phyloP scores from a whole-genome alignment of 2,329 filamentous ascomycete species.

The Ascochyta koolunga region DNA sequence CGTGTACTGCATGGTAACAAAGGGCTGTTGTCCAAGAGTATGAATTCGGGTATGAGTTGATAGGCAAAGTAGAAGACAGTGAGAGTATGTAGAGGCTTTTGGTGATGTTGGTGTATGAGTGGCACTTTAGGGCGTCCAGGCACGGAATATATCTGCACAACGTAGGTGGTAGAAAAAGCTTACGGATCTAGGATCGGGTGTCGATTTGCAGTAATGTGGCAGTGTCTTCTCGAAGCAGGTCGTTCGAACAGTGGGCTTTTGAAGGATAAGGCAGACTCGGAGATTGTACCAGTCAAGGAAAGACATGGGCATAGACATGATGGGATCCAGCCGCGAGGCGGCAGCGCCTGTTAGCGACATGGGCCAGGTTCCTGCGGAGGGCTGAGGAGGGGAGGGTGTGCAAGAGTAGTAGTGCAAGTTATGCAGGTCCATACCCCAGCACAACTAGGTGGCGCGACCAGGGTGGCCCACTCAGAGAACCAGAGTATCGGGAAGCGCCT shows the following conservation, averaged over 20 bases:
- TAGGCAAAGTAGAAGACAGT: slow-evolving; percentile 11
- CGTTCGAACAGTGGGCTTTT: slow-evolving; percentile 40
- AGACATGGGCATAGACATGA: slow-evolving; percentile 26
- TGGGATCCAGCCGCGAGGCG: slow-evolving; percentile 40
- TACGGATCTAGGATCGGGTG: slow-evolving; percentile 29
- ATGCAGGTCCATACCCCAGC: slow-evolving; percentile 22
- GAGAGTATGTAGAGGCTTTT: slow-evolving; percentile 10
- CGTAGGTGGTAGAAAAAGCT: slow-evolving; percentile 29
- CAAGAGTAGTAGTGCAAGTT: slow-evolving; percentile 23
- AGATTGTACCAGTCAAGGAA: slow-evolving; percentile 40
- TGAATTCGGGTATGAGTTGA: slow-evolving; percentile 7
- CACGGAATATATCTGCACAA: slow-evolving; percentile 39
- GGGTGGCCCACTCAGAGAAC: slow-evolving; percentile 24
- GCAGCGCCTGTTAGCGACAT: slow-evolving; percentile 46
- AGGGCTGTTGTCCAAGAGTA: slow-evolving; percentile 12
- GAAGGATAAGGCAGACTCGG: slow-evolving; percentile 47
- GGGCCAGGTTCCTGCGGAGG: slow-evolving; percentile 37
- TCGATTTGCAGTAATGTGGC: slow-evolving; percentile 41
- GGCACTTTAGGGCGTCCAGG: slow-evolving; percentile 34
- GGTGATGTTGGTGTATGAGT: slow-evolving; percentile 20
- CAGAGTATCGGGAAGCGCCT: slow-evolving; percentile 40
- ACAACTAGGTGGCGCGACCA: slow-evolving; percentile 27
- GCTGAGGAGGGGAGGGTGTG: slow-evolving; percentile 27
- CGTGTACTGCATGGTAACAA: slow-evolving; percentile 34
- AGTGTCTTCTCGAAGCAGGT: slow-evolving; percentile 38